Base-by-base conservation (phyloP, 139 green algal genomes). In the Micractinium sp. region DNA sequence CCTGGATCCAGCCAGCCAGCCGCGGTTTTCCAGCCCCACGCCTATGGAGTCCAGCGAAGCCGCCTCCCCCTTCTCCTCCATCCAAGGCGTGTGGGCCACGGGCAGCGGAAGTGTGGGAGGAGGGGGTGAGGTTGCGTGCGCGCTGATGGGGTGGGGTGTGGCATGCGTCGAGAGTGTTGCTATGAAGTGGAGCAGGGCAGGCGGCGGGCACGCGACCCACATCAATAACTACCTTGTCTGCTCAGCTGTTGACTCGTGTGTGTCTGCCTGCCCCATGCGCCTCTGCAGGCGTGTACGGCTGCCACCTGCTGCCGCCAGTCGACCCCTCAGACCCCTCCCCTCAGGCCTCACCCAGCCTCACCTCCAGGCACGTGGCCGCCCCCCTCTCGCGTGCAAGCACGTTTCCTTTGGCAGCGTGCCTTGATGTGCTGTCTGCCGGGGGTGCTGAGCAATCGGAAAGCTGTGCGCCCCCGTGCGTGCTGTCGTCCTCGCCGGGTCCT, bases 291-390 rank as follows among this genome's bases (percentile, higher is more conserved):
- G 67, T 66, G 12, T 87, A 87, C 13, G 83, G 83, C 38, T 87
- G 83, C 83, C 83, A 87, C 83, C 83, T 87, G 83, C 66, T 87
- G 83, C 83, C 83, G 38, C 83, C 83, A 0, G 20, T 14, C 29
- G 83, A 87, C 39, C 33, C 60, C 0, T 13, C 83, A 29, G 67
- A 87, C 66, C 36, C 13, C 13, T 75, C 66, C 16, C 63, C 83
- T 2, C 38, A 39, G 29, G 27, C 39, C 0, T 80, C 83, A 3
- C 83, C 83, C 73, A 79, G 19, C 73, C 66, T 87, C 27, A 81
- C 16, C 83, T 81, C 38, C 67, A 87, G 83, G 83, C 41, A 22
- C 29, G 29, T 78, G 69, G 69, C 27, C 47, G 47, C 47, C 47
- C 47, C 47, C 47, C 47, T 56, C 47, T 56, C 47, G 7, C 5